These are phyloP conservation scores for Hortiboletus campestris DNA, from an alignment of 768 basidiomycete genomes.

Conservation along the genomic window DNA sequence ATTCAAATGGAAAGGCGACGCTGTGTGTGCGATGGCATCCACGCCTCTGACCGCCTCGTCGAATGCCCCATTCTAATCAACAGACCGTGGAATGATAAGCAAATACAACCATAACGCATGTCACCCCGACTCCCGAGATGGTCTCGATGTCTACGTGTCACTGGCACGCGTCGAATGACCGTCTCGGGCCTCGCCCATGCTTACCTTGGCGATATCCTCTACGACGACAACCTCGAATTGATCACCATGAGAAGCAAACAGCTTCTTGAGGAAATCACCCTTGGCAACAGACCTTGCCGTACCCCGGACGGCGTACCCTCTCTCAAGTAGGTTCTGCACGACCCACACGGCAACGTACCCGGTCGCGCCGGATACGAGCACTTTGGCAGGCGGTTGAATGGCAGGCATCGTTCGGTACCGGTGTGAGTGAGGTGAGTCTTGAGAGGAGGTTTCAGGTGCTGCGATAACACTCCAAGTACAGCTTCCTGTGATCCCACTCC, in stretches of 20 bases:
- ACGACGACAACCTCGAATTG: constrained; percentile 66
- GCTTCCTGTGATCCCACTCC: no score
- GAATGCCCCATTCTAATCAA: constrained; percentile 58
- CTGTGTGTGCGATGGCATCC: constrained; percentile 68
- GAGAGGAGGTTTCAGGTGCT: background rate
- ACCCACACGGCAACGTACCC: constrained; percentile 43
- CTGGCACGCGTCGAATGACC: background rate
- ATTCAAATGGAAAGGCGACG: constrained; percentile 56
- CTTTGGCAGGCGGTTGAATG: constrained; percentile 26
- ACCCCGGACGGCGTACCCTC: constrained; percentile 62
- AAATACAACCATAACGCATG: background rate
- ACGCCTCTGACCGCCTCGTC: constrained; percentile 78
- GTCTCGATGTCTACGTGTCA: no score
- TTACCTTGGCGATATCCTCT: constrained; percentile 60
- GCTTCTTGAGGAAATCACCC: constrained; percentile 51
- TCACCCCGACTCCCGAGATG: background rate
- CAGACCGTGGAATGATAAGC: background rate
- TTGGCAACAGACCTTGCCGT: constrained; percentile 66
- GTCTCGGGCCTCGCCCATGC: background rate
- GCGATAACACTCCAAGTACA: background rate
- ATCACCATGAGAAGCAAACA: constrained; percentile 53
- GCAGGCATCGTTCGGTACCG: constrained; percentile 18
- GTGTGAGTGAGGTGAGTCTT: background rate
- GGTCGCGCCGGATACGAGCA: constrained; percentile 31
- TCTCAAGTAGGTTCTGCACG: constrained; percentile 52